Percentiles rank a stretch among this genome's conserved stretches.
Conservation (phyloP, 2,329 filamentous ascomycete species). For the Malbranchea zuffiana region DNA sequence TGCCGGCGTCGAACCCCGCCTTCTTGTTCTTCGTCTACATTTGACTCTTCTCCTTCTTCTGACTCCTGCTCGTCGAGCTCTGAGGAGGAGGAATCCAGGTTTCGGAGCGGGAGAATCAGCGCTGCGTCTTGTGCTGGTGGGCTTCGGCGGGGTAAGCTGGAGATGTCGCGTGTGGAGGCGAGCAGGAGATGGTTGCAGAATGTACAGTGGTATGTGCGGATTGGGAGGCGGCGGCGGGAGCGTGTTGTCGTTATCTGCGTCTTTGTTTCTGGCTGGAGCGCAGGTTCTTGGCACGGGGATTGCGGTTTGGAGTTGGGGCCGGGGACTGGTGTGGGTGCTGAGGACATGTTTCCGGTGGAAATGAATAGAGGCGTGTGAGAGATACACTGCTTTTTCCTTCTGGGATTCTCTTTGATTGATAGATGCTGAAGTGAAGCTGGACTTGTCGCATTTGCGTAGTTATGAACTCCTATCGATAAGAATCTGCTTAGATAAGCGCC, state of each 20-base stretch:
- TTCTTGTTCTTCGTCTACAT: conserved; percentile 13
- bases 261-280: no score
- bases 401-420: no score
- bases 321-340: neutral
- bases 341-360: no score
- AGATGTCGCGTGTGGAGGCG: conserved; percentile 45
- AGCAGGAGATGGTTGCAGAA: conserved; percentile 56
- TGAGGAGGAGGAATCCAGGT: conserved; percentile 7
- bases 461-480: no score
- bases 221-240: conserved; percentile 18
- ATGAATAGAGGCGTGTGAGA: no score
- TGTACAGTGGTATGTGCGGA: conserved; percentile 49
- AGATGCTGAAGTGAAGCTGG: no score
- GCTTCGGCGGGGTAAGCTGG: conserved; percentile 43
- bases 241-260: no score
- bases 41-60: conserved; percentile 11
- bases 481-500: no score
- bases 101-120: conserved; percentile 46
- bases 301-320: neutral
- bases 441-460: no score
- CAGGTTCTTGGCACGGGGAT: neutral
- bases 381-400: no score
- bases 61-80: conserved; percentile 15
- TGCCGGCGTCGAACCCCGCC: conserved; percentile 8
- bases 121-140: conserved; percentile 42